Percentiles rank a stretch among this genome's conserved stretches.
Evolutionary conservation across 148 eudicot species (phyloP).

Genomic region (Euryodendron excelsum): DNA sequence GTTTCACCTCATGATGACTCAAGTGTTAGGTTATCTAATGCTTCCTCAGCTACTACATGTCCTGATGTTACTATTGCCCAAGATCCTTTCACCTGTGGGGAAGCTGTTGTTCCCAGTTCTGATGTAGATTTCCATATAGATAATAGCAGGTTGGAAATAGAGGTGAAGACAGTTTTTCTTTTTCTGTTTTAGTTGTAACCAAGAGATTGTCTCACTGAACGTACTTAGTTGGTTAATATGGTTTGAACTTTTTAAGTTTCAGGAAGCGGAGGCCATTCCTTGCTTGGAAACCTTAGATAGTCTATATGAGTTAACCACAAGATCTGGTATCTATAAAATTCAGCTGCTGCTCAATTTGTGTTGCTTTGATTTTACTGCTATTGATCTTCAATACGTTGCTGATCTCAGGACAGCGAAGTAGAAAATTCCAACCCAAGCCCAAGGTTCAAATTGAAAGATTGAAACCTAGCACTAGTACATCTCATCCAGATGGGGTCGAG

Average conservation of each 20-base stretch:
- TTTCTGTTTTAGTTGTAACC: background rate
- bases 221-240: background rate
- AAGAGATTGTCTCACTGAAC: conserved; percentile 5
- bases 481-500: conserved; percentile 18
- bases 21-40: conserved; percentile 20
- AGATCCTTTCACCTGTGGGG: conserved; percentile 26
- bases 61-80: conserved; percentile 16
- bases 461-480: conserved; percentile 3
- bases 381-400: conserved; percentile 13
- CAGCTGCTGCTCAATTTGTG: background rate
- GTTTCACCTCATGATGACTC: conserved; percentile 27
- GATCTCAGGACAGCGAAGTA: conserved; percentile 40
- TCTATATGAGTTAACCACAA: conserved; percentile 29
- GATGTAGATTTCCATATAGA: background rate
- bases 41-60: background rate
- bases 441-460: conserved; percentile 33
- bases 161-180: conserved; percentile 16
- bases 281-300: conserved; percentile 35
- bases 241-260: conserved; percentile 23
- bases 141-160: conserved; percentile 17
- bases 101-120: background rate
- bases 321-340: conserved; percentile 49
- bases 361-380: background rate
- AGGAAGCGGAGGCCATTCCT: conserved; percentile 51
- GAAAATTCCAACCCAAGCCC: conserved; percentile 62